Evolutionary conservation across 1,284 basidiomycete species (phyloP).

Genomic region (Mrakiaceae sp.): DNA sequence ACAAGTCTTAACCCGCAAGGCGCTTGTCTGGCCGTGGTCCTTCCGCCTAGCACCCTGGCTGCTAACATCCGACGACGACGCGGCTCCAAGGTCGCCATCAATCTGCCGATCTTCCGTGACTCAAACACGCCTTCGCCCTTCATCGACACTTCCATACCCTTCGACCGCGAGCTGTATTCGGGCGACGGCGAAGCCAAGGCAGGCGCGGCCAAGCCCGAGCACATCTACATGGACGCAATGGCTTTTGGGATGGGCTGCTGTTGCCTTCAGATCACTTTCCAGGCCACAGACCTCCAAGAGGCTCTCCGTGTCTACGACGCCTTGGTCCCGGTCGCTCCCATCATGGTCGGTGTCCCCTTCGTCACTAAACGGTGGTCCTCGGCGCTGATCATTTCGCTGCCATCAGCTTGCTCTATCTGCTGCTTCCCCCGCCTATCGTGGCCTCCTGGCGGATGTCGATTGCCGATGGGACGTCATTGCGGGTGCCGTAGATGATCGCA

Average conservation of each 20-base stretch:
- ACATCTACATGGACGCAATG: slow-evolving; percentile 99
- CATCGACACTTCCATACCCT: slow-evolving; percentile 78
- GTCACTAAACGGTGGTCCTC: not conserved
- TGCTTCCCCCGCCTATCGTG: slow-evolving; percentile 86
- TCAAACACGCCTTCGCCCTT: slow-evolving; percentile 76
- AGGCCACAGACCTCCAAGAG: slow-evolving; percentile 85
- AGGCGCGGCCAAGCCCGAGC: slow-evolving; percentile 62
- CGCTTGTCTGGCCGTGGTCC: not conserved
- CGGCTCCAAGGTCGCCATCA: slow-evolving; percentile 90
- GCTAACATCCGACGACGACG: slow-evolving; percentile 86
- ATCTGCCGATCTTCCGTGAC: slow-evolving; percentile 88
- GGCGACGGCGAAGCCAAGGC: slow-evolving; percentile 79
- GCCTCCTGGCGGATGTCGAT: slow-evolving; percentile 91
- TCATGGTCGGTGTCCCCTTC: slow-evolving; percentile 52
- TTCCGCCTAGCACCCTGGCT: slow-evolving; percentile 63
- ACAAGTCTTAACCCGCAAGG: not conserved
- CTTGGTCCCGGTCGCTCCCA: slow-evolving; percentile 83
- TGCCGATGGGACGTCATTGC: slow-evolving; percentile 98
- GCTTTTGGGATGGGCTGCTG: slow-evolving; percentile 99
- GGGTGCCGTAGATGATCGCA: slow-evolving; percentile 92
- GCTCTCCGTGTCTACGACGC: slow-evolving; percentile 90
- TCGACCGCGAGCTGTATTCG: slow-evolving; percentile 62
- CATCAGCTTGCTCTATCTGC: slow-evolving; percentile 80
- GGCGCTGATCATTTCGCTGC: not conserved
- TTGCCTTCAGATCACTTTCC: slow-evolving; percentile 95